Conservation (phyloP, 2,329 filamentous ascomycete species). For the Alternaria novae-zelandiae region DNA sequence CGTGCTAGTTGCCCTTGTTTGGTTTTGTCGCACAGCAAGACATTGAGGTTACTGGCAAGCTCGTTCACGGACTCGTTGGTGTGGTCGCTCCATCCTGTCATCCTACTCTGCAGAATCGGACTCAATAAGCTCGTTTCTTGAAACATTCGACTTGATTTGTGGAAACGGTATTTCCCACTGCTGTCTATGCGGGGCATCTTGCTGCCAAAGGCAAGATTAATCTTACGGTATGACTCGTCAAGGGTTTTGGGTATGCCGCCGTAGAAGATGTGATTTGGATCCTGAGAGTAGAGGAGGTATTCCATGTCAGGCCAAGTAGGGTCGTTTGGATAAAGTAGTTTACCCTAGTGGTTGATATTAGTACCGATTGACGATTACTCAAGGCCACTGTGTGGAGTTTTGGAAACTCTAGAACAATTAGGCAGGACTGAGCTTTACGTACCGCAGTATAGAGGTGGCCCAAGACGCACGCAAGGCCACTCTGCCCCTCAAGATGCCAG, state of each 20-base stretch:
- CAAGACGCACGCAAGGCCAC: background rate
- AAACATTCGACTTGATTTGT: background rate
- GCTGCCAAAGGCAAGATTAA: background rate
- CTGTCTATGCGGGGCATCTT: background rate
- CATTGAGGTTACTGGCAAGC: background rate
- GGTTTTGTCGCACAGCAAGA: background rate
- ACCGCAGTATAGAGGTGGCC: background rate
- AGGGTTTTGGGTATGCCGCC: background rate
- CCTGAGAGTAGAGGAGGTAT: background rate
- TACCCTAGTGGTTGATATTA: background rate
- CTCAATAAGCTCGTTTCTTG: background rate
- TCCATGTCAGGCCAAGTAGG: background rate
- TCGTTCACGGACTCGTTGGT: background rate
- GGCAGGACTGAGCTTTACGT: background rate
- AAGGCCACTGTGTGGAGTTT: too few species aligned
- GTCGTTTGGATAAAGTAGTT: background rate
- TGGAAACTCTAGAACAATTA: too few species aligned
- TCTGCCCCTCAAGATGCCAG: background rate
- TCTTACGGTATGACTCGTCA: background rate
- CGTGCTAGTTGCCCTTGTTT: background rate
- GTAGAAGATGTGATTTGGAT: background rate
- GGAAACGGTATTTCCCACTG: background rate
- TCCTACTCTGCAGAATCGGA: background rate
- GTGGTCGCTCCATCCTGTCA: background rate
- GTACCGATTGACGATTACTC: too few species aligned